Conservation (phyloP, 768 basidiomycete genomes). For the Suillus spraguei region DNA sequence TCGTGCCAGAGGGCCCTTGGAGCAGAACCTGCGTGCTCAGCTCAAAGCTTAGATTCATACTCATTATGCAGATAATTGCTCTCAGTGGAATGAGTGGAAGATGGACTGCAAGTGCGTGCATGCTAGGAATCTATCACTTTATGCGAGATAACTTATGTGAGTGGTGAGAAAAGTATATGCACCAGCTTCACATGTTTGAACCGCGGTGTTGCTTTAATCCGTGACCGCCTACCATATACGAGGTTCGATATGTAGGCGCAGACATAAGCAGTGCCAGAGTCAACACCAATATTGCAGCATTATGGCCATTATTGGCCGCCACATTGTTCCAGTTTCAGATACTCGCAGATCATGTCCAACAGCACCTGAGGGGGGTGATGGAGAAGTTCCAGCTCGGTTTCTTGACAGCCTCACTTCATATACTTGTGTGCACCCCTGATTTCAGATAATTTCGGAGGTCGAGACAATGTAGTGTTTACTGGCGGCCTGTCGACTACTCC, state of each 20-base stretch:
- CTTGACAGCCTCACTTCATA: neutral
- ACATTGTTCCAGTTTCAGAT: neutral
- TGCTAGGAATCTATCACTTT: neutral
- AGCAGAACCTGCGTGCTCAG: conserved; percentile 84
- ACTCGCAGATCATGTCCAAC: neutral
- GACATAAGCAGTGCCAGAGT: neutral
- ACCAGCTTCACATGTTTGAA: no score
- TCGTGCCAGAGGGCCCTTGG: conserved; percentile 83
- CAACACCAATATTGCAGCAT: neutral
- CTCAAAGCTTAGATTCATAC: conserved; percentile 58
- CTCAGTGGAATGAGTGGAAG: neutral
- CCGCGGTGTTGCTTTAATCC: no score
- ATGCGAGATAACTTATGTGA: neutral
- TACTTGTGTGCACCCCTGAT: no score
- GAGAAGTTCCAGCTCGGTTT: neutral
- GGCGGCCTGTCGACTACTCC: no score
- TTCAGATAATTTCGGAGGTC: no score
- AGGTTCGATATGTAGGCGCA: neutral
- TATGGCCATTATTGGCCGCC: neutral
- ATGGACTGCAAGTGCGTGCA: neutral
- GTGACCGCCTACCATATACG: neutral
- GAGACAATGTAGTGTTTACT: no score
- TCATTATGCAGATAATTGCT: neutral
- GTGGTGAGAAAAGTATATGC: neutral
- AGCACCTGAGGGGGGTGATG: neutral